phyloP scores from a whole-genome alignment of 257 asterid species.

The Fraxinus cuspidata region DNA sequence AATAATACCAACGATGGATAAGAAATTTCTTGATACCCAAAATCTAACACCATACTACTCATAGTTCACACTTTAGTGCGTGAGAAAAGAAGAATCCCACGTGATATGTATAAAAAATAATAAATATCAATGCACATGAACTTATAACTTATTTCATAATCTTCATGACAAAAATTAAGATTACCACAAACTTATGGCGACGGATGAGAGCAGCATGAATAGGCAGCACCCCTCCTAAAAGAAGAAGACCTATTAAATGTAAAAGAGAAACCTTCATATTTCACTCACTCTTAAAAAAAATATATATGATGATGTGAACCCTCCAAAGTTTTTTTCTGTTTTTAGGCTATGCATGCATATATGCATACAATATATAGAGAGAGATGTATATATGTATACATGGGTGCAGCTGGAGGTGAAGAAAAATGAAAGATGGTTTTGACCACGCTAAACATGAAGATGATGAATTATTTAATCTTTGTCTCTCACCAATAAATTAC shows the following conservation, averaged over 20 bases:
- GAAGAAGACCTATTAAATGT: conserved; percentile 21
- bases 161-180: background rate
- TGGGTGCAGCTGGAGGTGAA: background rate
- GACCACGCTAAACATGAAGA: background rate
- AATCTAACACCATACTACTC: background rate
- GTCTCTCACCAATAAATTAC: conserved; percentile 18
- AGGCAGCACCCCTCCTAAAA: conserved; percentile 23
- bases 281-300: background rate
- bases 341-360: background rate
- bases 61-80: too few relatives aligned
- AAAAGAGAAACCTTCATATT: conserved; percentile 14
- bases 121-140: background rate
- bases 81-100: too few relatives aligned
- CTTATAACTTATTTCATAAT: background rate
- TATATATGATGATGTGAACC: background rate
- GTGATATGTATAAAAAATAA: too few relatives aligned
- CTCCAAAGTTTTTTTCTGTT: too few relatives aligned
- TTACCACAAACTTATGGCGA: conserved; percentile 34
- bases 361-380: background rate
- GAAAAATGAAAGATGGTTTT: background rate
- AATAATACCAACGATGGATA: too few relatives aligned
- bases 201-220: conserved; percentile 30
- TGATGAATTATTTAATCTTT: conserved; percentile 14
- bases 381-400: background rate
- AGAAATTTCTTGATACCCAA: background rate